Evolutionary conservation across 768 basidiomycete genomes (phyloP).

Genomic region (Russula olivacea): DNA sequence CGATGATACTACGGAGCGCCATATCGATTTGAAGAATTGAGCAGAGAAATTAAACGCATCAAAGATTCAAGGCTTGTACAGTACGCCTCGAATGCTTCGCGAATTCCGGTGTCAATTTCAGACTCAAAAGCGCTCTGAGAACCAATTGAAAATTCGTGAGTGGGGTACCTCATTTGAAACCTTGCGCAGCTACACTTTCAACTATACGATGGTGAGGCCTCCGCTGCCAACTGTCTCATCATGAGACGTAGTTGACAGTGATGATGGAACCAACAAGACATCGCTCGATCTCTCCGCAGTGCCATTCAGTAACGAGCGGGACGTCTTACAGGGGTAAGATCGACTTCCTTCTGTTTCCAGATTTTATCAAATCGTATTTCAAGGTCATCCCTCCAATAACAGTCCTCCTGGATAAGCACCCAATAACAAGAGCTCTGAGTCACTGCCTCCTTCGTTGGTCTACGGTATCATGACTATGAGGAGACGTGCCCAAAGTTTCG

Average conservation of each 20-base stretch:
- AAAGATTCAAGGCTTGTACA: too few species aligned
- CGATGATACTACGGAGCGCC: slow-evolving; percentile 35
- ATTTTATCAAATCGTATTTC: too few species aligned
- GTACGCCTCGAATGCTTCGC: background rate
- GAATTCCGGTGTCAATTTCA: slow-evolving; percentile 29
- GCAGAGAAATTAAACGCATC: slow-evolving; percentile 29
- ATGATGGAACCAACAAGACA: slow-evolving; percentile 29
- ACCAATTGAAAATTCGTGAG: slow-evolving; percentile 32
- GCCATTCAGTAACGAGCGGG: too few species aligned
- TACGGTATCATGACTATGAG: slow-evolving; percentile 46
- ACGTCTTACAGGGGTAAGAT: too few species aligned
- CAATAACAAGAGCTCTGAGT: slow-evolving; percentile 43
- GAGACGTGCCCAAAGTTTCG: slow-evolving; percentile 44
- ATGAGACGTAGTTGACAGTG: slow-evolving; percentile 25
- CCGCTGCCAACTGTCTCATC: background rate
- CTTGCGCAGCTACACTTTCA: slow-evolving; percentile 27
- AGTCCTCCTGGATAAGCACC: slow-evolving; percentile 30
- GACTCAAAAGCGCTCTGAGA: slow-evolving; percentile 35
- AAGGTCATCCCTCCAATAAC: too few species aligned
- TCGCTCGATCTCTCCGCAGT: too few species aligned
- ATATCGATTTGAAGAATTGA: slow-evolving; percentile 28
- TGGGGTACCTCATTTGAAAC: slow-evolving; percentile 19
- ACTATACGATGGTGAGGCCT: slow-evolving; percentile 27
- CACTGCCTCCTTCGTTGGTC: slow-evolving; percentile 35
- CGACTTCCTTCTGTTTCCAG: too few species aligned